A percentile compares a stretch with the other conserved stretches of the same genome.
phyloP scores from a whole-genome alignment of 192 early-diverging fungal species.

The Backusella circina region DNA sequence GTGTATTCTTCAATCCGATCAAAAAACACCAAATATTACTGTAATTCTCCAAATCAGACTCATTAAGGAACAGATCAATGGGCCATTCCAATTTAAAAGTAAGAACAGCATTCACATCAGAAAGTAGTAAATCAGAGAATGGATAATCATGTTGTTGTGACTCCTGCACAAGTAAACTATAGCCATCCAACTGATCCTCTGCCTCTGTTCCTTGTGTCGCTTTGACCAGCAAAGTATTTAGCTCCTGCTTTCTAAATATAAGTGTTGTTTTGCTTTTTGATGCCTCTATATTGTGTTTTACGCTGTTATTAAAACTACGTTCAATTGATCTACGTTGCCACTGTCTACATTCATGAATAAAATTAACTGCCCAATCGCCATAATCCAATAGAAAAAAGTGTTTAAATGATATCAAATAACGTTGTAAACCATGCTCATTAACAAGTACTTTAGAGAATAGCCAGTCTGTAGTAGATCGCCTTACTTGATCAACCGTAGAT shows the following conservation, averaged over 20 bases:
- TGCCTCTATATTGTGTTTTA: not conserved
- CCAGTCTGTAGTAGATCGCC: conserved; percentile 52
- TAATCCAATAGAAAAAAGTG: conserved; percentile 59
- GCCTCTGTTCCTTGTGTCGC: conserved; percentile 33
- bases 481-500: conserved; percentile 44
- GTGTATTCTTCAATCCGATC: conserved; percentile 51
- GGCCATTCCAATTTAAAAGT: conserved; percentile 65
- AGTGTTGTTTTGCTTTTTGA: conserved; percentile 6
- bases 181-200: conserved; percentile 29
- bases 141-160: not conserved
- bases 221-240: conserved; percentile 35
- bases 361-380: conserved; percentile 54
- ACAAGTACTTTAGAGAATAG: conserved; percentile 66
- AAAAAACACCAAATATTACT: conserved; percentile 61
- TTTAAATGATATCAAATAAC: conserved; percentile 55
- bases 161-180: conserved; percentile 13
- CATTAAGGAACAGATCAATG: conserved; percentile 61
- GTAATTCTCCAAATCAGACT: conserved; percentile 56
- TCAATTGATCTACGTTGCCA: conserved; percentile 9
- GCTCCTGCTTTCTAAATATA: conserved; percentile 36
- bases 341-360: conserved; percentile 52
- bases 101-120: conserved; percentile 43
- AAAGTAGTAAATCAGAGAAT: conserved; percentile 52
- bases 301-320: not conserved
- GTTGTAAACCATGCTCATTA: conserved; percentile 50